Evolutionary conservation across 2,329 filamentous ascomycete species (phyloP).

Genomic region (Fusarium begoniae): DNA sequence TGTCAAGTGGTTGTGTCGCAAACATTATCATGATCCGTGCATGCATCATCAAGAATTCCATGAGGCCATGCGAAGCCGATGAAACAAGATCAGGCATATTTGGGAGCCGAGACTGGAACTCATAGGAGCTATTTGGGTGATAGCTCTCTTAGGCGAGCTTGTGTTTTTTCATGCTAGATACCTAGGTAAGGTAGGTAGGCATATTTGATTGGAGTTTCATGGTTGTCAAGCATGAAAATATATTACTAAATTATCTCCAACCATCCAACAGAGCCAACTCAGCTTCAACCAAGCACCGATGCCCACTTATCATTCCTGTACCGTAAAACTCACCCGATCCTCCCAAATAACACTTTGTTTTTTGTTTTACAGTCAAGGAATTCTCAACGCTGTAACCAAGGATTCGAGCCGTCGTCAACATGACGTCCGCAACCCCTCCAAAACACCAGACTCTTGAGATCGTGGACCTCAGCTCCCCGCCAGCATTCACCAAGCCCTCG

Average conservation of each 20-base stretch:
- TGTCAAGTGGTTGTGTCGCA: neutral
- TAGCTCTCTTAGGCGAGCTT: no score
- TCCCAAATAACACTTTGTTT: neutral
- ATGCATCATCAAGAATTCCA: no score
- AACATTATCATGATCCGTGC: neutral
- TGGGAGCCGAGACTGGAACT: no score
- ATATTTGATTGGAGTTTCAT: neutral
- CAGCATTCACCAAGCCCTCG: constrained; percentile 70
- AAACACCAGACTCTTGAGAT: constrained; percentile 51
- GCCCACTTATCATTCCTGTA: neutral
- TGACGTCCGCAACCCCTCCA: constrained; percentile 36
- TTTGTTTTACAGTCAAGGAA: neutral
- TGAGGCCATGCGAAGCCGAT: neutral
- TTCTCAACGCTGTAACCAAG: no score
- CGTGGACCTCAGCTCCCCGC: constrained; percentile 58
- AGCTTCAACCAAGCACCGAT: constrained; percentile 1
- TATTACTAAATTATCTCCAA: constrained; percentile 17
- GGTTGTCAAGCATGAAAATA: neutral
- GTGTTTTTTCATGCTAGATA: neutral
- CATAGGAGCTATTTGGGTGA: neutral
- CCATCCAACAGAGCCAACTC: neutral
- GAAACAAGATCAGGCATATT: neutral
- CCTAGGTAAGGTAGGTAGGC: neutral
- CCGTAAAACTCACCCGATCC: neutral
- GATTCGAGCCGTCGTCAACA: constrained; percentile 8